These are phyloP conservation scores for Cercospora zeae-maydis DNA, from an alignment of 2,329 filamentous ascomycete species.

Conservation along the genomic window DNA sequence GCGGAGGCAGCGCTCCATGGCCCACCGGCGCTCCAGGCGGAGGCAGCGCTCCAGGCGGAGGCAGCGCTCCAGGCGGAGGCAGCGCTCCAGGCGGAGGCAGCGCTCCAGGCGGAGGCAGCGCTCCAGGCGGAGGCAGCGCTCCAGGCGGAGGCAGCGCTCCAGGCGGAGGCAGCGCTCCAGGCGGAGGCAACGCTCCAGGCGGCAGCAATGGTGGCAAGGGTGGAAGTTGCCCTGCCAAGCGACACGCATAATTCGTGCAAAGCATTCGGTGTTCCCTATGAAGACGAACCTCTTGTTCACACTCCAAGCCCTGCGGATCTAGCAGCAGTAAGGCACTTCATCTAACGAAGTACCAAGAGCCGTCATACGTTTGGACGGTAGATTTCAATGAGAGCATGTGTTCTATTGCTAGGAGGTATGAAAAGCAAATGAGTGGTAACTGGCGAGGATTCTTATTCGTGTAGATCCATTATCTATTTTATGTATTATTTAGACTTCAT, in stretches of 20 bases:
- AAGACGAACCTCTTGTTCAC: not conserved
- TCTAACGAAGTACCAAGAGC: not conserved
- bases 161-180: too few relatives aligned
- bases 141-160: too few relatives aligned
- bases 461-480: not conserved
- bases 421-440: not conserved
- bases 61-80: not conserved
- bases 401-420: not conserved
- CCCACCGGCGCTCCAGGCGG: too few relatives aligned
- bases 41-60: too few relatives aligned
- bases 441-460: not conserved
- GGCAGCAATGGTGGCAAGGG: too few relatives aligned
- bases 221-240: not conserved
- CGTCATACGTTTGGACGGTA: not conserved
- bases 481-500: not conserved
- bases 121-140: not conserved
- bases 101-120: not conserved
- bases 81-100: not conserved
- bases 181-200: too few relatives aligned
- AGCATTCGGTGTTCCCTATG: not conserved
- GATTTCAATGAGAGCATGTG: not conserved
- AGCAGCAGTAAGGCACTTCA: not conserved
- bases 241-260: not conserved
- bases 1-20: too few relatives aligned
- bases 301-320: not conserved